Evolutionary conservation across 1,284 basidiomycete species (phyloP).

Genomic region (Fomitopsis betulina): DNA sequence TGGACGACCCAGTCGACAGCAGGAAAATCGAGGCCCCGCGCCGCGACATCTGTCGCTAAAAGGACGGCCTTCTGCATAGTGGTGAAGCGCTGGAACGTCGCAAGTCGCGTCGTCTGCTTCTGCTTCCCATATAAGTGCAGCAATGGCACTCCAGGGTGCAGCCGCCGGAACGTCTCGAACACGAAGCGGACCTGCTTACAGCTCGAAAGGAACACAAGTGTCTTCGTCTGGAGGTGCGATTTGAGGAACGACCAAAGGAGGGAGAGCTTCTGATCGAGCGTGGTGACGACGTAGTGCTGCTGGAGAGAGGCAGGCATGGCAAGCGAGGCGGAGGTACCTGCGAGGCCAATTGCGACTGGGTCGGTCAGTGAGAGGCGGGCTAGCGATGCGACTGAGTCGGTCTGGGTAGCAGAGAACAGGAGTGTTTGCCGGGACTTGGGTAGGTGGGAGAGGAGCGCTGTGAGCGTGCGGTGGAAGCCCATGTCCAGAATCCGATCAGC

Average conservation of each 20-base stretch:
- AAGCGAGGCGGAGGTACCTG: constrained; percentile 37
- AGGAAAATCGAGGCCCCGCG: constrained; percentile 95
- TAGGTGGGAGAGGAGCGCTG: constrained; percentile 88
- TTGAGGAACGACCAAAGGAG: constrained; percentile 95
- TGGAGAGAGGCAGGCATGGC: constrained; percentile 72
- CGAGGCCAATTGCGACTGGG: constrained; percentile 74
- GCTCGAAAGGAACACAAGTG: constrained; percentile 91
- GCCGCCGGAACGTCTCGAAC: constrained; percentile 93
- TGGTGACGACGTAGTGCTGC: constrained; percentile 87
- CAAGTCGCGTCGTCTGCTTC: constrained; percentile 86
- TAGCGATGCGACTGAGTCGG: constrained; percentile 84
- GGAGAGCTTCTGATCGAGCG: constrained; percentile 87
- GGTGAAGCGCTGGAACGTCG: constrained; percentile 81
- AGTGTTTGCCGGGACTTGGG: constrained; percentile 87
- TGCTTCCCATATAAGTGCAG: constrained; percentile 96
- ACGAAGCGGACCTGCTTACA: constrained; percentile 98
- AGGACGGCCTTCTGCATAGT: constrained; percentile 77
- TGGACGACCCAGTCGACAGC: constrained; percentile 98
- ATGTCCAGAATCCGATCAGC: constrained; percentile 96
- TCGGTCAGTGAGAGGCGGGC: constrained; percentile 87
- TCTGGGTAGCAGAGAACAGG: constrained; percentile 96
- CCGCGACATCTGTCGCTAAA: constrained; percentile 97
- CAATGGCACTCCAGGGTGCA: constrained; percentile 91
- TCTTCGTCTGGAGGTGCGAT: constrained; percentile 89
- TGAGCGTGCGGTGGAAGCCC: constrained; percentile 88